Evolutionary conservation across 2,329 filamentous ascomycete species (phyloP), one percentile per base, ranked within the genome.

Genomic region (Botryotinia calthae): DNA sequence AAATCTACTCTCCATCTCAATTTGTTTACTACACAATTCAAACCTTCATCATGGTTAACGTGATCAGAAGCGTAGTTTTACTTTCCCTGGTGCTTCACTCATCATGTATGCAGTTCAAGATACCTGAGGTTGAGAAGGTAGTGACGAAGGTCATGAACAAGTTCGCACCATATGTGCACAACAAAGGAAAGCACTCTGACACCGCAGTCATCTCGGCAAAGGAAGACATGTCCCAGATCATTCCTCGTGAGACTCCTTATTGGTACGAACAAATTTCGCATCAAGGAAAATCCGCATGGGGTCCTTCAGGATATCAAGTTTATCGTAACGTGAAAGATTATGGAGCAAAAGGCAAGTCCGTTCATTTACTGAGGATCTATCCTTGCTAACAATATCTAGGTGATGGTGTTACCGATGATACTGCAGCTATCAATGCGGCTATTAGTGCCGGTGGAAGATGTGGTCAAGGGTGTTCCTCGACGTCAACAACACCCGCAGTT

Each of bases 371-470:
- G 9, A 44, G 6, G 28, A 93, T 9, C 34, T 0, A 93, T 12
- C 34, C 0, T 8, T 71, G 46, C 54, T 16, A 51, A 40, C 64
- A 40, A 37, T 44, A 37, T 34, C 12, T 67, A 75, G 76, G 77
- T 64, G 88, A 91, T 77, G 76, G 90, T 20, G 82, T 84, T 0
- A 91, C 91, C 28, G 95, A 98, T 81, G 94, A 97, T 80, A 97
- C 94, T 0, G 75, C 83, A 1, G 93, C 94, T 73, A 97, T 98
- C 87, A 97, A 97, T 84, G 82, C 84, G 37, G 78, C 77, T 16
- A 77, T 79, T 2, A 75, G 69, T 65, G 51, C 63, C 42, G 76
- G 76, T 34, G 71, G 62, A 25, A 71, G 76, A 44, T 79, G 77
- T 70, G 81, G 87, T 58, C 83, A 84, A 1, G 76, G 85, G 91